Base-by-base conservation (phyloP, 169 alveolate genomes). In the Plasmodium vinckei region DNA sequence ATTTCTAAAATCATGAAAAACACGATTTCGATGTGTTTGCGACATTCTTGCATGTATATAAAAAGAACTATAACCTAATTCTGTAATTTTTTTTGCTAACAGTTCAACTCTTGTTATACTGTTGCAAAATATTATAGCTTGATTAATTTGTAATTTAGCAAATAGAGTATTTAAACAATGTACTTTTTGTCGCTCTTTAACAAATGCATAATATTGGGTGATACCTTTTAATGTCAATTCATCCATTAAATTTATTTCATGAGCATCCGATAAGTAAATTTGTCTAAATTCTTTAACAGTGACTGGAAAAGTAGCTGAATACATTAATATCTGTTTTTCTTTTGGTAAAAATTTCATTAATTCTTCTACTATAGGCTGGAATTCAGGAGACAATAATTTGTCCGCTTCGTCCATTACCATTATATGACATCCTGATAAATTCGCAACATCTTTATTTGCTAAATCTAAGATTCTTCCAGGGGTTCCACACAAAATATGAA, bases 251-350 rank as follows among this genome's bases (percentile, higher is more conserved):
- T 99, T 98, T 87, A 98, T 98, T 93, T 97, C 99, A 70, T 97
- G 97, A 5, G 99, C 99, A 73, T 98, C 98, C n/a, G 99, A 97
- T 71, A 99, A 94, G 92, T 97, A 96, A 88, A 97, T 96, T 73
- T 96, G 96, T 92, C 97, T 96, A 95, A 99, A 98, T 51, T 96
- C 98, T 92, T 96, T 97, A 9, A 98, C 99, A 57, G 98, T 95
- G 53, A 97, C 98, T n/a, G 99, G 99, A 95, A 97, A 99, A 5
- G 99, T 99, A 25, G 99, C 99, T 19, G 99, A 97, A 90, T 97
- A 98, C 89, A 99, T 93, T 88, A 98, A 95, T 72, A 99, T 97
- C 88, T 97, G 99, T 70, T 97, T 92, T 64, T 97, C 98, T 46
- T 88, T 89, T 7, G 99, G 99, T 69, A 97, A 92, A 88, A 97